These are phyloP conservation scores for Auricularia sp. DNA, from an alignment of 768 basidiomycete genomes.

Conservation along the genomic window DNA sequence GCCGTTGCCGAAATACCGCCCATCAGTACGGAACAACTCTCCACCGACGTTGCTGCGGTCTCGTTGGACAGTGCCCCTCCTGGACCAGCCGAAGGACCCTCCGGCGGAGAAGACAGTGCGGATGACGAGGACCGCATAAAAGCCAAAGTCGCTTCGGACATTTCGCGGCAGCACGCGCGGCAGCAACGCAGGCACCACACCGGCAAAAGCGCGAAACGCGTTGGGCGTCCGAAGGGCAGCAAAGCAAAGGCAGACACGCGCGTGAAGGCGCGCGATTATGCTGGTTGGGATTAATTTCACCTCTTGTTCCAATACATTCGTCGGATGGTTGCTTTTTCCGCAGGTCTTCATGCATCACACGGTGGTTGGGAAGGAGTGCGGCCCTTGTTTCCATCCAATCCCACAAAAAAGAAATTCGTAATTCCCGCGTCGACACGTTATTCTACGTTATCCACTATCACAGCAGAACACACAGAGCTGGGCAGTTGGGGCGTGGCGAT, in stretches of 20 bases:
- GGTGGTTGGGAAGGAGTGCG: no score
- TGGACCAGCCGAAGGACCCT: not conserved
- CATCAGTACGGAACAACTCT: not conserved
- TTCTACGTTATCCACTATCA: not conserved
- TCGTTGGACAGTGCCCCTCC: not conserved
- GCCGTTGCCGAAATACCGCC: not conserved
- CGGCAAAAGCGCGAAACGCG: conserved; percentile 51
- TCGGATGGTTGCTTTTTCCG: no score
- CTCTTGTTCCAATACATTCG: not conserved
- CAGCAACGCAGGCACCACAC: conserved; percentile 73
- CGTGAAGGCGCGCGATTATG: conserved; percentile 30
- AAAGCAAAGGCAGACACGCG: conserved; percentile 74
- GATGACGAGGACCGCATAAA: conserved; percentile 2
- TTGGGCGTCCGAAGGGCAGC: conserved; percentile 60
- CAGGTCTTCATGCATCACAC: no score
- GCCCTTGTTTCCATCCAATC: not conserved
- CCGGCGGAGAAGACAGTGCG: conserved; percentile 15
- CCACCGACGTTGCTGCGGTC: not conserved
- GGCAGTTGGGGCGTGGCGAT: no score
- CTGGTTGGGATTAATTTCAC: conserved; percentile 38
- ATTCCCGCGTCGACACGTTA: not conserved
- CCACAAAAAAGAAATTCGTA: not conserved
- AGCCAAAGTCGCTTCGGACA: conserved; percentile 43
- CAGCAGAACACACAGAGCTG: no score
- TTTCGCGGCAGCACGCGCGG: conserved; percentile 47